Percentiles rank a stretch among this genome's conserved stretches.
phyloP scores from a whole-genome alignment of 2,329 filamentous ascomycete genomes.

The Fusarium hainanense region DNA sequence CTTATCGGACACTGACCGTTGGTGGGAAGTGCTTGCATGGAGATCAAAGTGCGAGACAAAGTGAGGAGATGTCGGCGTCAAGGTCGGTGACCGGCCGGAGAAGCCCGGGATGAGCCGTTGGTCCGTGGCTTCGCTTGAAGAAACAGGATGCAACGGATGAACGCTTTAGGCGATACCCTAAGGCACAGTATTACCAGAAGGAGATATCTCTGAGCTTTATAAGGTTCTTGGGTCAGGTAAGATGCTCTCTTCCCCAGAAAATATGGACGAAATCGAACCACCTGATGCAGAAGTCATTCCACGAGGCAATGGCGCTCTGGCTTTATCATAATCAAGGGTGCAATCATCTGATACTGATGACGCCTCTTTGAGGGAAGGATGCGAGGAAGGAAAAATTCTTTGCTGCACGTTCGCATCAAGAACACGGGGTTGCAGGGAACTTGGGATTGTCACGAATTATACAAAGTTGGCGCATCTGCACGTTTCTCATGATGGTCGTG shows the following conservation, averaged over 20 bases:
- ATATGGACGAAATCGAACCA: conserved; percentile 46
- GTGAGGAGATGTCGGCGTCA: conserved; percentile 24
- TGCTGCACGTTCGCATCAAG: conserved; percentile 30
- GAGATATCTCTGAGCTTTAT: conserved; percentile 30
- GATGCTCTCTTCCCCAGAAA: conserved; percentile 40
- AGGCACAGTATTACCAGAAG: conserved; percentile 30
- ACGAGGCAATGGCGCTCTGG: conserved; percentile 18
- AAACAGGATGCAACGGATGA: conserved; percentile 10
- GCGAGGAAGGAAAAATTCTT: conserved; percentile 14
- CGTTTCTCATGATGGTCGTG: conserved; percentile 14
- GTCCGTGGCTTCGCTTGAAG: conserved; percentile 38
- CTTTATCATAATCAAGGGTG: conserved; percentile 17
- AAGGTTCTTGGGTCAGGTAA: conserved; percentile 23
- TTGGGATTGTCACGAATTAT: conserved; percentile 31
- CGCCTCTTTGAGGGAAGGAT: conserved; percentile 16
- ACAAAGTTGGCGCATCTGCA: conserved; percentile 33
- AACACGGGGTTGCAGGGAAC: conserved; percentile 19
- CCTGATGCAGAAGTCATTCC: conserved; percentile 41
- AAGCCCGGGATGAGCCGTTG: conserved; percentile 42
- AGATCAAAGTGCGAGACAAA: neutral
- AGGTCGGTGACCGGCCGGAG: conserved; percentile 24
- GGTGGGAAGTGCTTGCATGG: conserved; percentile 33
- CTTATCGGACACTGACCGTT: conserved; percentile 22
- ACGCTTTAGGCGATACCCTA: conserved; percentile 21
- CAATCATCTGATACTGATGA: conserved; percentile 45